These are phyloP conservation scores for Solanum tarijense DNA, from an alignment of 257 asterid genomes.

Conservation along the genomic window DNA sequence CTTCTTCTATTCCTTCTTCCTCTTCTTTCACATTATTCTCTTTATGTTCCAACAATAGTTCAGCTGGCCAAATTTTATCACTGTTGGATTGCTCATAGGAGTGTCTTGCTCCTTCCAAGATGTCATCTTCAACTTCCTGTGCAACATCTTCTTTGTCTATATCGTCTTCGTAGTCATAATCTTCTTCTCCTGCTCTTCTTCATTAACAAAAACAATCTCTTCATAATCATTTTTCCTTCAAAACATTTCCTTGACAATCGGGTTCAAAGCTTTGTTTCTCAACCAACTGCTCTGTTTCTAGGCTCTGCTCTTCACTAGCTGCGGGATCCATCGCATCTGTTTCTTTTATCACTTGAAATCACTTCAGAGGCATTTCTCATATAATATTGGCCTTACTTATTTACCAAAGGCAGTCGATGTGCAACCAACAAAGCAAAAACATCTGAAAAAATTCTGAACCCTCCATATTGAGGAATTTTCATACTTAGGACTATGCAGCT, in stretches of 20 bases:
- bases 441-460: background rate
- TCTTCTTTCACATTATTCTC: constrained; percentile 7
- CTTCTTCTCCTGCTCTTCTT: background rate
- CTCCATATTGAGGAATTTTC: background rate
- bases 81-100: constrained; percentile 27
- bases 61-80: constrained; percentile 29
- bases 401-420: background rate
- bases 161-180: background rate
- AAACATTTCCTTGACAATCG: background rate
- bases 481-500: background rate
- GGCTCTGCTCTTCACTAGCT: background rate
- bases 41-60: background rate
- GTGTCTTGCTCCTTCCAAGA: constrained; percentile 22
- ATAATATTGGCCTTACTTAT: background rate
- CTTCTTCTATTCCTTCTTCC: constrained; percentile 27
- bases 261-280: background rate
- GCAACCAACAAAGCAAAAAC: background rate
- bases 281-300: background rate
- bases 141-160: constrained; percentile 6
- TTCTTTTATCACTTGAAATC: background rate
- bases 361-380: background rate
- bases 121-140: constrained; percentile 19
- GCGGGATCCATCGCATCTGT: background rate
- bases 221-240: background rate
- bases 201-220: background rate